Conservation (phyloP, 1,284 basidiomycete species). For the Fomes fomentarius region DNA sequence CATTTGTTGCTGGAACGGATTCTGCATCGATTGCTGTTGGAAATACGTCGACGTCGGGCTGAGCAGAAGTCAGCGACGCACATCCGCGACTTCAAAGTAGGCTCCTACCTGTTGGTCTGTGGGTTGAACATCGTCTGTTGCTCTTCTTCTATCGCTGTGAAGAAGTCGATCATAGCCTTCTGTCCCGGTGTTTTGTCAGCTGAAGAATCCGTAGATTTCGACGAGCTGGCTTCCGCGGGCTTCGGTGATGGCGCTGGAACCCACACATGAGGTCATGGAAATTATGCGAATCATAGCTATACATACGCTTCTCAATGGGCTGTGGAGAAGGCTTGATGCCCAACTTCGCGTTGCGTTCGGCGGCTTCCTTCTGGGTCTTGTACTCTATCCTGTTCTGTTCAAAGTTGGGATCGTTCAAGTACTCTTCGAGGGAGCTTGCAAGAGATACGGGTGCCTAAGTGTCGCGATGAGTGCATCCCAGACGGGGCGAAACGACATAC, state of each 20-base stretch:
- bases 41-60: constrained; percentile 59
- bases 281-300: neutral
- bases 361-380: constrained; percentile 81
- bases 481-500: too few relatives aligned
- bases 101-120: constrained; percentile 55
- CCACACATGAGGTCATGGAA: neutral
- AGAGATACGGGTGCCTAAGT: constrained; percentile 89
- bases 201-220: constrained; percentile 23
- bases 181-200: constrained; percentile 26
- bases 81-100: neutral
- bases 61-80: constrained; percentile 16
- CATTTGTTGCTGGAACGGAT: constrained; percentile 79
- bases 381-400: constrained; percentile 95
- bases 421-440: constrained; percentile 93
- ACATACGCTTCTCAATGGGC: constrained; percentile 33
- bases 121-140: constrained; percentile 78
- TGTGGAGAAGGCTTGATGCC: constrained; percentile 33
- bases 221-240: constrained; percentile 25
- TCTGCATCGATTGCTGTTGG: constrained; percentile 67
- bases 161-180: constrained; percentile 81
- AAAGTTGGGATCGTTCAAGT: constrained; percentile 94
- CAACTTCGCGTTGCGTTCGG: constrained; percentile 54
- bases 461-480: neutral
- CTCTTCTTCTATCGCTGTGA: constrained; percentile 87
- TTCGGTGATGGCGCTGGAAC: constrained; percentile 28